phyloP scores from a whole-genome alignment of 2,329 filamentous ascomycete species.

The Venturia nashicola region DNA sequence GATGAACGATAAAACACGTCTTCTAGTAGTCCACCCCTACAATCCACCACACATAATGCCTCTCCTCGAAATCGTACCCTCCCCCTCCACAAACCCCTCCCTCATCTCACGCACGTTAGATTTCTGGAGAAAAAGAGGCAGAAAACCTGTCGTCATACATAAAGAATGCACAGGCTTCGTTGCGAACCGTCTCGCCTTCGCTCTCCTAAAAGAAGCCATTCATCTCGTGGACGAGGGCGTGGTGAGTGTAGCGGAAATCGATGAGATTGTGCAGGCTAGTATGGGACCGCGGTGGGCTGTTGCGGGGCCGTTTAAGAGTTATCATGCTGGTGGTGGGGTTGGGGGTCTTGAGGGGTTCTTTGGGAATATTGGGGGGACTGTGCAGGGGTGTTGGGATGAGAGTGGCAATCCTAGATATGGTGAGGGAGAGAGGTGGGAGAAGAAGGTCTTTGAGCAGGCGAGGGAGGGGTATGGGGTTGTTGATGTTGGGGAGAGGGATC shows the following conservation, averaged over 20 bases:
- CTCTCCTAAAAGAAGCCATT: conserved; percentile 42
- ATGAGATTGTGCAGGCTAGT: conserved; percentile 38
- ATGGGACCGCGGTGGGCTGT: conserved; percentile 44
- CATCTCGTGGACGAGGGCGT: conserved; percentile 42
- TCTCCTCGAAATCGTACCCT: conserved; percentile 44
- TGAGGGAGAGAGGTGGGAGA: conserved; percentile 29
- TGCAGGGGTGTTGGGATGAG: conserved; percentile 42
- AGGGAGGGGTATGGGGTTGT: conserved; percentile 34
- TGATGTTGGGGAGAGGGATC: conserved; percentile 28
- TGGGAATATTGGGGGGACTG: conserved; percentile 43
- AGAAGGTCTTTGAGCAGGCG: conserved; percentile 32
- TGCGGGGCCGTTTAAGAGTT: conserved; percentile 45
- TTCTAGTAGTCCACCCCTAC: conserved; percentile 48
- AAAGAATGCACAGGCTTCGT: conserved; percentile 45
- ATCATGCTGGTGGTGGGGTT: conserved; percentile 45
- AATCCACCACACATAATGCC: conserved; percentile 53
- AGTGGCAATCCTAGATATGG: conserved; percentile 13
- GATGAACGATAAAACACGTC: conserved; percentile 31
- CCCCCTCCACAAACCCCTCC: conserved; percentile 25
- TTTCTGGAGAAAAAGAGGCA: conserved; percentile 32
- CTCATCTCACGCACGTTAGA: conserved; percentile 28
- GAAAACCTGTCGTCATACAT: conserved; percentile 37
- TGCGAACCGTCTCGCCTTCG: conserved; percentile 45
- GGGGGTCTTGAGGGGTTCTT: conserved; percentile 41
- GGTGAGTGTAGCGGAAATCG: conserved; percentile 39